Evolutionary conservation across 2,329 filamentous ascomycete genomes (phyloP).

Genomic region (Botryosphaeria dothidea): DNA sequence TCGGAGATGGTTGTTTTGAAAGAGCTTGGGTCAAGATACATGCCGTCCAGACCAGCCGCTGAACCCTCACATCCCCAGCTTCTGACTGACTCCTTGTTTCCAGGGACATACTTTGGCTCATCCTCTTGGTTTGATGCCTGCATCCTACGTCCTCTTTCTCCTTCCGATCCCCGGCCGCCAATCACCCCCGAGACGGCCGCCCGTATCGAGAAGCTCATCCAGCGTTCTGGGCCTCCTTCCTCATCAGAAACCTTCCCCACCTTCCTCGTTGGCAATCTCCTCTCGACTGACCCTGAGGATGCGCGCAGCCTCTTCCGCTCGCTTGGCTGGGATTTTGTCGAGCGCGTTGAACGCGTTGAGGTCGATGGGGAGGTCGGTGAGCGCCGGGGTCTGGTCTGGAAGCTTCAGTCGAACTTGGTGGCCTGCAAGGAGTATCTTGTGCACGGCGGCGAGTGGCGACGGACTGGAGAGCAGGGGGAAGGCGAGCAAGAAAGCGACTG

Average conservation of each 20-base stretch:
- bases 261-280: slow-evolving; percentile 20
- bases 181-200: slow-evolving; percentile 16
- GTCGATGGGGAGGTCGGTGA: slow-evolving; percentile 11
- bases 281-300: slow-evolving; percentile 9
- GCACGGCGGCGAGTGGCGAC: slow-evolving; percentile 4
- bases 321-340: slow-evolving; percentile 14
- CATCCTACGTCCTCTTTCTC: slow-evolving; percentile 31
- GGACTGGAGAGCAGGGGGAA: slow-evolving; percentile 2
- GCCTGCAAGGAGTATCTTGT: slow-evolving; percentile 13
- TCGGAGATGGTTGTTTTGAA: no score
- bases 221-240: slow-evolving; percentile 20
- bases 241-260: slow-evolving; percentile 22
- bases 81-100: not conserved
- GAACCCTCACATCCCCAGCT: no score
- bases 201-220: not conserved
- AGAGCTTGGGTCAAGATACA: no score
- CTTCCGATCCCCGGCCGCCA: slow-evolving; percentile 7
- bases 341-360: slow-evolving; percentile 12
- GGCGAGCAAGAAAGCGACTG: slow-evolving; percentile 23
- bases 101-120: slow-evolving; percentile 29
- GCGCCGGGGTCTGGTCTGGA: slow-evolving; percentile 26
- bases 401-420: slow-evolving; percentile 35
- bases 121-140: slow-evolving; percentile 35
- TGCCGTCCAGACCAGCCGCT: no score
- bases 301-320: not conserved